Base-by-base conservation (phyloP, 495 filamentous ascomycete genomes). In the Daldinia decipiens region DNA sequence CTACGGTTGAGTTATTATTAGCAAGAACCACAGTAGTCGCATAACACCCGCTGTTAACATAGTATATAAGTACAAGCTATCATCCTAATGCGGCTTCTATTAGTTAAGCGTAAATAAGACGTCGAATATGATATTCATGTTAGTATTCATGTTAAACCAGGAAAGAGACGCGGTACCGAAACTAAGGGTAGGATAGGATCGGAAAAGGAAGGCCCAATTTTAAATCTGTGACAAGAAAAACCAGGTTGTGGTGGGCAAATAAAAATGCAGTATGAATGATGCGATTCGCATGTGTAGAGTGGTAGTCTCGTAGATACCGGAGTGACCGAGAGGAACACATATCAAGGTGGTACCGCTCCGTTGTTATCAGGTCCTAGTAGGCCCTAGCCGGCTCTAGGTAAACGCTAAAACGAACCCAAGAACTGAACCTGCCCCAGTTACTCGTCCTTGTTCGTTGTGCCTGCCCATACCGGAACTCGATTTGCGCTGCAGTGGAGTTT, bases 291-390 rank as follows among this genome's bases (percentile, higher is more conserved):
- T 36, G 31, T 39, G 32, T 21, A 39, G 19, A 38, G 50, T n/a
- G n/a, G n/a, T n/a, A n/a, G n/a, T n/a, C n/a, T 52, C 17, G n/a
- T 53, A 31, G 50, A 36, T 7, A 43, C 43, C 66, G 66, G 66
- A 53, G 34, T 62, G 52, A 1, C 66, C 66, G 66, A 68, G 53
- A 60, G 64, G 38, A 66, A 47, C 26, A 45, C 19, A 57, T 64
- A 55, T 55, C 61, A 64, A 51, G 51, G 34, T 36, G 31, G 54
- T 38, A 57, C 36, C 17, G 40, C 26, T 47, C 58, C 58, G 29
- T 50, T 43, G 43, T 58, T 29, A 45, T n/a, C 21, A 54, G 34
- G 6, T 43, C 50, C 50, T 15, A 53, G 50, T 24, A 27, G 24
- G 27, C 31, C 50, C 50, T 36, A 27, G 31, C 13, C 62, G 29